These are phyloP conservation scores for Chytriomyces sp. DNA, from an alignment of 192 early-diverging fungal species.

Conservation along the genomic window DNA sequence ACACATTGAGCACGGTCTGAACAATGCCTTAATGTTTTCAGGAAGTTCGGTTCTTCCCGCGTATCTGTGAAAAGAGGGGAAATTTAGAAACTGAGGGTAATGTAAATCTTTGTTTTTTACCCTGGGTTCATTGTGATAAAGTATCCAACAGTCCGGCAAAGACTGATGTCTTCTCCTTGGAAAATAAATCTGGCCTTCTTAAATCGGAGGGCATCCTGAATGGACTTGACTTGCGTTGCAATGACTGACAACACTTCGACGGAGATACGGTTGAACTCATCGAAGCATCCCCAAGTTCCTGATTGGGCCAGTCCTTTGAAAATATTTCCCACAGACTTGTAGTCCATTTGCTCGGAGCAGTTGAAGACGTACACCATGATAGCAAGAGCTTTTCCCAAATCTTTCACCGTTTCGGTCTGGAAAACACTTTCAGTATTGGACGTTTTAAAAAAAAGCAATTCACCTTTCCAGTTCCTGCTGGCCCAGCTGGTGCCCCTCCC, in stretches of 20 bases:
- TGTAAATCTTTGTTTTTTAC: neutral
- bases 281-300: conserved; percentile 71
- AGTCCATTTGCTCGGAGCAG: conserved; percentile 74
- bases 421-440: conserved; percentile 26
- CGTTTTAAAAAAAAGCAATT: neutral
- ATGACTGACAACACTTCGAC: conserved; percentile 73
- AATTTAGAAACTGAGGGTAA: neutral
- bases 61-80: conserved; percentile 39
- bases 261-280: conserved; percentile 68
- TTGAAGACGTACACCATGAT: conserved; percentile 77
- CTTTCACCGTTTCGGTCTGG: conserved; percentile 67
- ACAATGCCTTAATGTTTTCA: conserved; percentile 72
- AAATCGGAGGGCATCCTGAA: conserved; percentile 66
- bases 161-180: conserved; percentile 69
- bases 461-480: conserved; percentile 59
- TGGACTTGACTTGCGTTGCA: conserved; percentile 70
- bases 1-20: conserved; percentile 70
- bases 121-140: conserved; percentile 74
- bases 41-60: conserved; percentile 71
- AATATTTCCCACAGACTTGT: conserved; percentile 72
- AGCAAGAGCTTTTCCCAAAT: conserved; percentile 68
- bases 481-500: conserved; percentile 70
- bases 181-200: conserved; percentile 72
- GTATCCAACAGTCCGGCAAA: conserved; percentile 60
- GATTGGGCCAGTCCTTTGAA: conserved; percentile 71